These are phyloP conservation scores for Aspergillaceae sp. DNA, from an alignment of 2,329 filamentous ascomycete species.

Conservation along the genomic window DNA sequence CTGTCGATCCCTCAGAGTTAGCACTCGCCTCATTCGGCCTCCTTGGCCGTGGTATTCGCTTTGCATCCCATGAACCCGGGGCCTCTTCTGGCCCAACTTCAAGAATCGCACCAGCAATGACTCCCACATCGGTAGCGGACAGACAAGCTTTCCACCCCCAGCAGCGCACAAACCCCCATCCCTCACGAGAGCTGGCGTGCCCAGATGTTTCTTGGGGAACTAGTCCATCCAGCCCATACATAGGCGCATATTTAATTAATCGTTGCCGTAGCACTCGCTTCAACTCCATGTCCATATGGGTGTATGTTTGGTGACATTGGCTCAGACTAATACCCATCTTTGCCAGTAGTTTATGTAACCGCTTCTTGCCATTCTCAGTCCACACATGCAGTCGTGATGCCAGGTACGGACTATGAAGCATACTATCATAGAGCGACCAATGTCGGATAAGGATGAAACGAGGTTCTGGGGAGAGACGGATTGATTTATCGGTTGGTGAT, in stretches of 20 bases:
- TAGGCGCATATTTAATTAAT: conserved; percentile 79
- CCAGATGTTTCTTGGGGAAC: conserved; percentile 71
- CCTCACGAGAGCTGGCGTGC: conserved; percentile 67
- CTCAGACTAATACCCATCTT: conserved; percentile 96
- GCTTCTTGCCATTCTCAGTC: conserved; percentile 80
- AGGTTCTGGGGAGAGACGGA: conserved; percentile 86
- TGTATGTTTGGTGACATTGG: conserved; percentile 91
- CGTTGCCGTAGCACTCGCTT: conserved; percentile 80
- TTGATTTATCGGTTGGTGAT: conserved; percentile 83
- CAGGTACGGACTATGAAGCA: conserved; percentile 94
- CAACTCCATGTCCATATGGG: conserved; percentile 96
- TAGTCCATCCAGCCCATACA: conserved; percentile 90
- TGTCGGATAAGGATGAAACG: conserved; percentile 87
- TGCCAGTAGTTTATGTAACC: conserved; percentile 85
- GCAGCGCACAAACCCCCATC: conserved; percentile 93
- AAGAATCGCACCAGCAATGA: conserved; percentile 81
- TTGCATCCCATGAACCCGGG: conserved; percentile 24
- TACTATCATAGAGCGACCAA: conserved; percentile 96
- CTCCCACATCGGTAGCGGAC: conserved; percentile 87
- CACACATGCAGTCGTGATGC: conserved; percentile 88
- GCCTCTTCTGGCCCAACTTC: conserved; percentile 61
- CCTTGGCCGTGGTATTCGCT: conserved; percentile 17
- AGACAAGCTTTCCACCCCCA: conserved; percentile 97
- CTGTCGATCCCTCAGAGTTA: conserved; percentile 10
- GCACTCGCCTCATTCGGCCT: conserved; percentile 11